These are phyloP conservation scores for Aspergillus niger DNA, from an alignment of 2,329 filamentous ascomycete species.

Conservation along the genomic window DNA sequence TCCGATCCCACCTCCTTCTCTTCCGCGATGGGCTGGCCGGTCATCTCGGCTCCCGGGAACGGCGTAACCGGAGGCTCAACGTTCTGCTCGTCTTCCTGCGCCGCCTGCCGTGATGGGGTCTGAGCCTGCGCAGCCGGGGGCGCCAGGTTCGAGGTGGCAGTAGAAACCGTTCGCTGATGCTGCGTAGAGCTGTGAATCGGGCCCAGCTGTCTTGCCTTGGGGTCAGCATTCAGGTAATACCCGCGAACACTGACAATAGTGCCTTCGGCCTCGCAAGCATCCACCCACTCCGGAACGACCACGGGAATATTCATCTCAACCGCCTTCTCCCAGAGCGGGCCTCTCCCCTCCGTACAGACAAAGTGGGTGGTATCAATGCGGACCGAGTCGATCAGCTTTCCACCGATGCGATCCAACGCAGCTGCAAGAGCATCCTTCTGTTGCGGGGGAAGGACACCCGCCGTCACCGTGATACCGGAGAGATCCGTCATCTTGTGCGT, in stretches of 20 bases:
- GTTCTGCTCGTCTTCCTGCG: conserved; percentile 26
- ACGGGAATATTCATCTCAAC: conserved; percentile 98
- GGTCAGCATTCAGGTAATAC: conserved; percentile 91
- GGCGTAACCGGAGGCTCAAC: conserved; percentile 33
- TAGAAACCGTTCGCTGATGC: conserved; percentile 38
- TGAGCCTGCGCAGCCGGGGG: conserved; percentile 11
- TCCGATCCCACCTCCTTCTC: conserved; percentile 31
- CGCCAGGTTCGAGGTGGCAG: conserved; percentile 30
- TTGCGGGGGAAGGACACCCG: conserved; percentile 76
- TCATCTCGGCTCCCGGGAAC: conserved; percentile 36
- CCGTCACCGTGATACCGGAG: conserved; percentile 90
- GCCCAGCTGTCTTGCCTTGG: conserved; percentile 58
- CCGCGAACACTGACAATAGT: conserved; percentile 91
- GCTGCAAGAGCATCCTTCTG: conserved; percentile 71
- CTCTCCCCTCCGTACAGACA: conserved; percentile 90
- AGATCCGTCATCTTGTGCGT: conserved; percentile 99
- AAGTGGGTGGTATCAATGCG: conserved; percentile 98
- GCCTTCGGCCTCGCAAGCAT: conserved; percentile 91
- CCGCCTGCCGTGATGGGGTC: conserved; percentile 11
- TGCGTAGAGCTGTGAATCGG: conserved; percentile 37
- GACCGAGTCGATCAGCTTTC: conserved; percentile 84
- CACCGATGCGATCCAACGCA: conserved; percentile 85
- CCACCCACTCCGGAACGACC: conserved; percentile 94
- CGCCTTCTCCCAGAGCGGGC: conserved; percentile 91
- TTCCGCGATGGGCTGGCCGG: conserved; percentile 30